Base-by-base conservation (phyloP, 2,329 filamentous ascomycete genomes). In the Aspergillus aculeatinus region DNA sequence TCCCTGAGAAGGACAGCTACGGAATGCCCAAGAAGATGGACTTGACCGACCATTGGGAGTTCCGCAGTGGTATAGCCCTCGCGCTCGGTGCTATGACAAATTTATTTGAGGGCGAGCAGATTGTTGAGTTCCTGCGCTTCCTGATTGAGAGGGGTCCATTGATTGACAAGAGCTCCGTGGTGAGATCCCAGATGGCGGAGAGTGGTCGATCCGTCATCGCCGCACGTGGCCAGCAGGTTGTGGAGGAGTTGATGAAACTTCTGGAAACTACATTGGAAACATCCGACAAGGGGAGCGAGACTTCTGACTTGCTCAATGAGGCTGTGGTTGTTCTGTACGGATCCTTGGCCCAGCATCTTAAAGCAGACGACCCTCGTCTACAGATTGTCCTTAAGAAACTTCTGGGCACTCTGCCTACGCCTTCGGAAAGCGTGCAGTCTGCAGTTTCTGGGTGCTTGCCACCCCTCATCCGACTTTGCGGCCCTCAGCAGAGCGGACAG, bases 311-410 rank as follows among this genome's bases (percentile, higher is more conserved):
- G 61, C 90, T 98, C 64, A 97, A 97, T 68, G 95, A 99, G 77
- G 95, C 96, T 19, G 93, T 99, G 55, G 93, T 99, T 67, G 95
- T 99, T 68, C 89, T 99, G 74, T 99, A 99, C 69, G 95, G 95
- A 73, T 94, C 96, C 55, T 80, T 99, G 42, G 95, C 93, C 48
- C 87, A 91, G 55, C 95, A 99, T 80, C 80, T 99, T 60, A 86
- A 90, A 66, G 78, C 87, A 7, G 92, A 92, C n/a, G 95, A 99
- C 74, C 79, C 87, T 65, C 93, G 96, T 69, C 86, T 98, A 52
- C 92, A 93, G 1, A 87, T 89, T 59, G 95, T 99, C 50, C 88
- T 99, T 54, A 89, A 94, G 67, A 87, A 92, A 63, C 82, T 99
- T 23, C 83, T 99, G 58, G 86, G 87, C 23, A 97, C 96, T 6